Evolutionary conservation across 2,329 filamentous ascomycete species (phyloP), one percentile per base, ranked within the genome.

Genomic region (Pestalotiopsis sp.): DNA sequence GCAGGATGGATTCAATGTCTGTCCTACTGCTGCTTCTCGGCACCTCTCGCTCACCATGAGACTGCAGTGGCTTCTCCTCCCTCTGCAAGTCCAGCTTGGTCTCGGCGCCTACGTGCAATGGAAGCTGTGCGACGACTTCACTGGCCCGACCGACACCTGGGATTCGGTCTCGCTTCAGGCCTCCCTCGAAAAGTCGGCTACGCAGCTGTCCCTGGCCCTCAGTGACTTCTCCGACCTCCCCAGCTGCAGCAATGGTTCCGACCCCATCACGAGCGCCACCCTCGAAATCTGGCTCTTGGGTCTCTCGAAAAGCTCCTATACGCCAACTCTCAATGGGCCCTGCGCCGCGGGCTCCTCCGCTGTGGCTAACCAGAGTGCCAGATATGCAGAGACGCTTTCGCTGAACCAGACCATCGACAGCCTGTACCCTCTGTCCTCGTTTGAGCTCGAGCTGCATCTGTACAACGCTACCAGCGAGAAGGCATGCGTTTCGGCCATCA

Each of bases 71-170:
- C n/a, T 20, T 23, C 39, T 64, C 12, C 2, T 64, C 20, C 13
- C 20, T 25, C 38, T 64, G 14, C 39, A 45, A 17, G n/a, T 45
- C 36, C 61, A 49, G 17, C 61, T 25, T 4, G 25, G 39, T 13
- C 61, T 45, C 25, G 39, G 61, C 36, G 61, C 61, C 4, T 64
- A 64, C 27, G 61, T 64, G 6, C 61, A 64, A 20, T 45, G n/a
- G 38, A 64, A 45, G 20, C 38, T 41, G 13, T 64, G 61, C 61
- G 61, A 64, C 38, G 38, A 64, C 61, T 64, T 64, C 7, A 4
- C 38, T 11, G 61, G 23, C n/a, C 13, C 59, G 59, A 20, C 61
- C 12, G 25, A n/a, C 23, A 12, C 20, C n/a, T 64, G 61, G 61
- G n/a, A 20, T 6, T 49, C 38, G 9, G 61, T 13, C 7, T 12